Percentiles rank a stretch among this genome's conserved stretches.
phyloP scores from a whole-genome alignment of 192 early-diverging fungal genomes.

The Coemansia sp. region DNA sequence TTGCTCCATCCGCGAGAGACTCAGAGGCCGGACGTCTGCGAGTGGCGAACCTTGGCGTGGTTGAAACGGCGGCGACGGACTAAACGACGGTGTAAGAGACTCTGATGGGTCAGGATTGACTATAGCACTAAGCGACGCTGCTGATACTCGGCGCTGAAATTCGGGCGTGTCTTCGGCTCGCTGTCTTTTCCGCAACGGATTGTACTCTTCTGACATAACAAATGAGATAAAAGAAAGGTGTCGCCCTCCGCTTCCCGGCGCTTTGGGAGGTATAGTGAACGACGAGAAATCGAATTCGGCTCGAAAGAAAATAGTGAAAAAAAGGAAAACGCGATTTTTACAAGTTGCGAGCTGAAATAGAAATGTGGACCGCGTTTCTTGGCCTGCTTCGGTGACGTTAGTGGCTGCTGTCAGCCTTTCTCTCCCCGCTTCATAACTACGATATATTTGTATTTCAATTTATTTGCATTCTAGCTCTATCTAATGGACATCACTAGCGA shows the following conservation, averaged over 20 bases:
- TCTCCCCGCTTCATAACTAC: not conserved
- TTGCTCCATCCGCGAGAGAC: conserved; percentile 53
- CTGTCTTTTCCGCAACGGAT: conserved; percentile 38
- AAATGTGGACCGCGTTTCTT: not conserved
- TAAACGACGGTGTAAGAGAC: conserved; percentile 2
- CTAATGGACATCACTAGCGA: conserved; percentile 37
- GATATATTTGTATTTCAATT: not conserved
- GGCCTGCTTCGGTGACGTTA: not conserved
- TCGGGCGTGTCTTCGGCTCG: conserved; percentile 31
- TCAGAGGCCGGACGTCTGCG: conserved; percentile 16
- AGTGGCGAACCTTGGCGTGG: not conserved
- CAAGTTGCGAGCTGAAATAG: conserved; percentile 3
- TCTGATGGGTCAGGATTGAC: conserved; percentile 40
- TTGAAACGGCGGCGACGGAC: conserved; percentile 32
- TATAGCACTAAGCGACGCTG: conserved; percentile 47
- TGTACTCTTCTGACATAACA: conserved; percentile 4
- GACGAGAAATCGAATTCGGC: not conserved
- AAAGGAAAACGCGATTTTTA: not conserved
- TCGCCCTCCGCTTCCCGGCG: not conserved
- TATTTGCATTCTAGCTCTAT: not conserved
- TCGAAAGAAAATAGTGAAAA: not conserved
- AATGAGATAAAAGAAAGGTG: not conserved
- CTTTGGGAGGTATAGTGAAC: not conserved
- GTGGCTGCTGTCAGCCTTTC: not conserved
- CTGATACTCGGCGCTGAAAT: conserved; percentile 39